These are phyloP conservation scores for Penicillium lividum DNA, from an alignment of 495 filamentous ascomycete genomes.

Conservation along the genomic window DNA sequence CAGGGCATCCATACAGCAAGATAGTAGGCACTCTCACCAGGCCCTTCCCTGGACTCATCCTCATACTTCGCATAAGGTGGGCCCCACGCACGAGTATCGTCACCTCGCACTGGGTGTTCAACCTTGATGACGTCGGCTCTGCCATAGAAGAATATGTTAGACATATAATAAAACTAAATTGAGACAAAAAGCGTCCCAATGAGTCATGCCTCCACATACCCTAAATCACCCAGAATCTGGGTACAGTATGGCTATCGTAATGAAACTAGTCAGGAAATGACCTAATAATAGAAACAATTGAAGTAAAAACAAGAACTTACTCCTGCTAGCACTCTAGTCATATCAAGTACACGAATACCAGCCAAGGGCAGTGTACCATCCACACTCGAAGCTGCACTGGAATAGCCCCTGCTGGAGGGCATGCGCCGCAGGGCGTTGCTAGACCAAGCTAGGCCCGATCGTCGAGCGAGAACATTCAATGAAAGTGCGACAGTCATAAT, in stretches of 20 bases:
- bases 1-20: slow-evolving; percentile 61
- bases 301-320: slow-evolving; percentile 55
- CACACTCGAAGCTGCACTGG: slow-evolving; percentile 23
- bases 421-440: slow-evolving; percentile 24
- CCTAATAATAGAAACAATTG: slow-evolving; percentile 17
- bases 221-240: slow-evolving; percentile 93
- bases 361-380: slow-evolving; percentile 65
- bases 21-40: slow-evolving; percentile 95
- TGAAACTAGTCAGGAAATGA: neutral
- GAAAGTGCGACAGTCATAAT: slow-evolving; percentile 31
- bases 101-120: slow-evolving; percentile 87
- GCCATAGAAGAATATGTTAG: neutral
- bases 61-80: slow-evolving; percentile 85
- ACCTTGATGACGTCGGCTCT: slow-evolving; percentile 97
- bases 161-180: neutral
- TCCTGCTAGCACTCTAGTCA: slow-evolving; percentile 94
- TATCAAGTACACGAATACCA: slow-evolving; percentile 87
- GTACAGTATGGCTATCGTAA: slow-evolving; percentile 87
- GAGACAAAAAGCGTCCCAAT: neutral
- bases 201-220: slow-evolving; percentile 55
- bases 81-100: slow-evolving; percentile 96
- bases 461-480: slow-evolving; percentile 29
- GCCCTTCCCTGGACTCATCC: slow-evolving; percentile 61
- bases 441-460: slow-evolving; percentile 23
- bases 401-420: slow-evolving; percentile 39